Base-by-base conservation (phyloP, 164 flowering plant genomes). In the Sextonia rubra region DNA sequence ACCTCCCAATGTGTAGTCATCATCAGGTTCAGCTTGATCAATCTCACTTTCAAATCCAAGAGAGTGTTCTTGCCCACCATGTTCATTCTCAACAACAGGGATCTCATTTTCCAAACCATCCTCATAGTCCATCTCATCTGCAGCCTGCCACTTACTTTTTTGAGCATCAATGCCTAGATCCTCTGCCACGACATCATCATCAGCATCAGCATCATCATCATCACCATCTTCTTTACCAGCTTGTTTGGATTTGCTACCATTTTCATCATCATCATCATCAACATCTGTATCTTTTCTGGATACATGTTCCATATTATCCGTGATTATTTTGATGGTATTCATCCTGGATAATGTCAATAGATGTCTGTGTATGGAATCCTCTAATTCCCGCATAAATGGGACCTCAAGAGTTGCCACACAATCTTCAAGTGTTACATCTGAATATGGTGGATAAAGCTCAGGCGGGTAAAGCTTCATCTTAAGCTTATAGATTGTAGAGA, bases 41-140 rank as follows among this genome's bases (percentile, higher is more conserved):
- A 66, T 60, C 62, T 85, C 86, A 48, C 76, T 78, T 66, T 79
- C 90, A 70, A 49, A 55, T 67, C 77, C 85, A 37, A 58, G 68
- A 17, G 81, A 67, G 22, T 68, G 56, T 2, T 80, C 86, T 8
- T 32, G 83, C n/a, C 80, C 91, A 74, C 67, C 63, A 2, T 44
- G 58, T 61, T 79, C 90, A 63, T 74, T 86, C 29, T 81, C 94
- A 65, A 81, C 15, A 12, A 7, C 12, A 23, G 75, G 48, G 2
- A 49, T 47, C 60, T 73, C 79, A 18, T 29, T 77, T 62, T 77
- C 84, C n/a, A 68, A 77, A 15, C 52, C 86, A 80, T 91, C 97
- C 37, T 88, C 97, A 76, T 93, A 92, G 67, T 93, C 97, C 76
- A 85, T 77, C 79, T 93, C 97, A 86, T 92, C 95, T 29, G 75